Percentiles rank a stretch among this genome's conserved stretches.
phyloP scores from a whole-genome alignment of 2,329 filamentous ascomycete species.

The Trichophyton mentagrophytes region DNA sequence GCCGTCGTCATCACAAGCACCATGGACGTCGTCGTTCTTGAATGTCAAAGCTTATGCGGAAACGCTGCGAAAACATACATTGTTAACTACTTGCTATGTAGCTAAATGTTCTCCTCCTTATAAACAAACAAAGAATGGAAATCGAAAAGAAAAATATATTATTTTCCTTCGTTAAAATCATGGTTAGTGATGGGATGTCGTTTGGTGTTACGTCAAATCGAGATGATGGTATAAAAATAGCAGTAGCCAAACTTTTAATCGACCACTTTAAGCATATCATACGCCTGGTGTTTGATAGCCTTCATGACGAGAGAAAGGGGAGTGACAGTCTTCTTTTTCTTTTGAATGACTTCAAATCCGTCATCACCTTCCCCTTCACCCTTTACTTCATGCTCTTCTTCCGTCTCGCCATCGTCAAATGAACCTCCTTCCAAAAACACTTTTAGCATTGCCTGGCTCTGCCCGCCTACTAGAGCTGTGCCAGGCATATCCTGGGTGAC shows the following conservation, averaged over 20 bases:
- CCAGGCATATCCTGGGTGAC: slow-evolving; percentile 10
- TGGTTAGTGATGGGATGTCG: too few relatives aligned
- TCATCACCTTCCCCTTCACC: slow-evolving; percentile 12
- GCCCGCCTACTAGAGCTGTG: slow-evolving; percentile 11
- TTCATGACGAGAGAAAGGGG: slow-evolving; percentile 32
- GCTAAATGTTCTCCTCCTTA: too few relatives aligned
- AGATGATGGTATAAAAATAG: background rate
- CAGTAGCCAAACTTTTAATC: slow-evolving; percentile 29
- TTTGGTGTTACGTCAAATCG: background rate
- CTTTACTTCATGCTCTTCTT: slow-evolving; percentile 19
- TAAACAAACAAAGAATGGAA: too few relatives aligned
- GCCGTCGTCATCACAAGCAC: slow-evolving; percentile 4
- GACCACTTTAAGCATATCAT: slow-evolving; percentile 43
- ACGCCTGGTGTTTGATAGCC: slow-evolving; percentile 42
- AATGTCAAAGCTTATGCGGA: background rate
- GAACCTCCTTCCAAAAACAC: slow-evolving; percentile 41
- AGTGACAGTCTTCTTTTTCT: slow-evolving; percentile 24
- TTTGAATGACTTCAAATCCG: slow-evolving; percentile 15
- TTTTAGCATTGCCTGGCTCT: slow-evolving; percentile 42
- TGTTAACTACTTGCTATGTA: too few relatives aligned
- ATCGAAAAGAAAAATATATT: too few relatives aligned
- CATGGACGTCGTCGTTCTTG: slow-evolving; percentile 6
- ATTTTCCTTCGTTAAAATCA: background rate
- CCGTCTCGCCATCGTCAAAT: slow-evolving; percentile 20
- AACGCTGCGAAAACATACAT: too few relatives aligned